Evolutionary conservation across 2,329 filamentous ascomycete genomes (phyloP).

Genomic region (Huntiella moniliformis): DNA sequence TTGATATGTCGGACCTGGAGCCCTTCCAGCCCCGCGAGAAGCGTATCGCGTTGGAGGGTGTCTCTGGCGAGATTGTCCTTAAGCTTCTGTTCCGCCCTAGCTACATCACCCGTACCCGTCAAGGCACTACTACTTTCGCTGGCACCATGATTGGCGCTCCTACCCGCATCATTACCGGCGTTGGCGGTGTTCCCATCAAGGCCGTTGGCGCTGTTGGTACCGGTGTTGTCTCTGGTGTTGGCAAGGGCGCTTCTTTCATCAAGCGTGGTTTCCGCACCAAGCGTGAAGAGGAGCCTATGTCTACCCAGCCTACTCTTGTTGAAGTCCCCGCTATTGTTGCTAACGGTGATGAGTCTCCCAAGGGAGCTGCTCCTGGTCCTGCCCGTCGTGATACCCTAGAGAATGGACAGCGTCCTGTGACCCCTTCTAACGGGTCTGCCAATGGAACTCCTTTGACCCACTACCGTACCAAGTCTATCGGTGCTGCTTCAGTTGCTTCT

Average conservation of each 20-base stretch:
- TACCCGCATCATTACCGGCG: slow-evolving; percentile 67
- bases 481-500: slow-evolving; percentile 48
- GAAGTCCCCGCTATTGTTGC: slow-evolving; percentile 23
- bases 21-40: slow-evolving; percentile 70
- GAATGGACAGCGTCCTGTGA: slow-evolving; percentile 10
- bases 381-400: slow-evolving; percentile 18
- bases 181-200: slow-evolving; percentile 81
- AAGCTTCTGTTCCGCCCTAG: slow-evolving; percentile 82
- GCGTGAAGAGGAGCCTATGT: slow-evolving; percentile 37
- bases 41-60: slow-evolving; percentile 61
- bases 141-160: slow-evolving; percentile 72
- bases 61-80: slow-evolving; percentile 66
- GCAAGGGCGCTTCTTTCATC: slow-evolving; percentile 80
- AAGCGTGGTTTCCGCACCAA: slow-evolving; percentile 63
- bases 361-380: slow-evolving; percentile 13
- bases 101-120: slow-evolving; percentile 69
- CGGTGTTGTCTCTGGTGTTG: slow-evolving; percentile 35
- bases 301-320: slow-evolving; percentile 23
- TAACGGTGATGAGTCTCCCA: slow-evolving; percentile 11
- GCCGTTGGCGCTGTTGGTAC: slow-evolving; percentile 56
- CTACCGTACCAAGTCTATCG: slow-evolving; percentile 36
- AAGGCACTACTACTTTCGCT: slow-evolving; percentile 83
- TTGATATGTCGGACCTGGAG: slow-evolving; percentile 63
- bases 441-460: slow-evolving; percentile 22
- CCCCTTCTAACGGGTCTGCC: slow-evolving; percentile 13